These are phyloP conservation scores for Calonectria hawksworthii DNA, from an alignment of 2,329 filamentous ascomycete species.

Conservation along the genomic window DNA sequence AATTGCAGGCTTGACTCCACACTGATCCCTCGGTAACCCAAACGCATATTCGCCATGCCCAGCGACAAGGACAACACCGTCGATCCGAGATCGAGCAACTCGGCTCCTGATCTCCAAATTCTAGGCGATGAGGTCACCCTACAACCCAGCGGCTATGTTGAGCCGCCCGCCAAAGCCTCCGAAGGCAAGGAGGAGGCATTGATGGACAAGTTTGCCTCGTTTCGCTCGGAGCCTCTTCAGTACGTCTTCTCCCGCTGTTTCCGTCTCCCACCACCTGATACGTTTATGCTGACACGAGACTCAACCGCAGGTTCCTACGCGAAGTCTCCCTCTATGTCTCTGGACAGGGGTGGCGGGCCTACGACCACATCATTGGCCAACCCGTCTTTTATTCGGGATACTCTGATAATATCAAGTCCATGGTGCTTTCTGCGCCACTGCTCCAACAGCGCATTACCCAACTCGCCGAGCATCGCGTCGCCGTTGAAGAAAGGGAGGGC, in stretches of 20 bases:
- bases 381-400: slow-evolving; percentile 95
- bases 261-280: not conserved
- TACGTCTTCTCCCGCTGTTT: slow-evolving; percentile 48
- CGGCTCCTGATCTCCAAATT: slow-evolving; percentile 83
- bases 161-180: slow-evolving; percentile 57
- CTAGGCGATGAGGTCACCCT: slow-evolving; percentile 81
- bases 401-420: slow-evolving; percentile 87
- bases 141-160: slow-evolving; percentile 78
- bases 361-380: slow-evolving; percentile 91
- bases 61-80: slow-evolving; percentile 43
- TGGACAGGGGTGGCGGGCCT: slow-evolving; percentile 94
- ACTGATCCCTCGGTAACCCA: slow-evolving; percentile 5
- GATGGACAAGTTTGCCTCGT: slow-evolving; percentile 88
- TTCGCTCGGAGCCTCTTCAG: slow-evolving; percentile 78
- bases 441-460: slow-evolving; percentile 81
- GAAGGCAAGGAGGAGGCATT: slow-evolving; percentile 76
- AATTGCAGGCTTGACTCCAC: slow-evolving; percentile 18
- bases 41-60: slow-evolving; percentile 46
- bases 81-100: slow-evolving; percentile 52
- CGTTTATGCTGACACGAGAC: slow-evolving; percentile 27
- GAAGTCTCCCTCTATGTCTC: slow-evolving; percentile 95
- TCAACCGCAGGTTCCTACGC: slow-evolving; percentile 79
- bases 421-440: slow-evolving; percentile 81
- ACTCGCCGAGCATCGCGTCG: slow-evolving; percentile 80
- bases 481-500: slow-evolving; percentile 83